These are phyloP conservation scores for Corylus heterophylla DNA, from an alignment of 306 rosid genomes.

Conservation along the genomic window DNA sequence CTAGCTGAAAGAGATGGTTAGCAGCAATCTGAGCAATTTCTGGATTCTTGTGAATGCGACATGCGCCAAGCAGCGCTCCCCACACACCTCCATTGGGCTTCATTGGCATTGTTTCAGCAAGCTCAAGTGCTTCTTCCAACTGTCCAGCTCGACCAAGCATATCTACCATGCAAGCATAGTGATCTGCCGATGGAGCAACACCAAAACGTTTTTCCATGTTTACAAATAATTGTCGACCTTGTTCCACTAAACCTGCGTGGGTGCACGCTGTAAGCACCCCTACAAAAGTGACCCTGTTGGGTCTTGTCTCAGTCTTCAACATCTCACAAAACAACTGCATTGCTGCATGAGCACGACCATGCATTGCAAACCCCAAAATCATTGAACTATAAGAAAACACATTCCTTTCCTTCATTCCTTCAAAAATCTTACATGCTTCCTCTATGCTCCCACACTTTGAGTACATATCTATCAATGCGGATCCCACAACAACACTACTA, in stretches of 20 bases:
- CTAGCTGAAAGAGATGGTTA: slow-evolving; percentile 65
- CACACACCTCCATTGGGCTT: slow-evolving; percentile 67
- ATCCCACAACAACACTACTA: slow-evolving; percentile 73
- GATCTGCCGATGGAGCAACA: slow-evolving; percentile 58
- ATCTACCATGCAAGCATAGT: slow-evolving; percentile 82
- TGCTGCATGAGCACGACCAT: slow-evolving; percentile 61
- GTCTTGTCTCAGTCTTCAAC: slow-evolving; percentile 62
- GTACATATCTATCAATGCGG: slow-evolving; percentile 79
- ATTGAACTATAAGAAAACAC: slow-evolving; percentile 78
- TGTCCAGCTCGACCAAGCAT: slow-evolving; percentile 82
- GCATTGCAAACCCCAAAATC: slow-evolving; percentile 77
- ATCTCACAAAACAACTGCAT: slow-evolving; percentile 70
- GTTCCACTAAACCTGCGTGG: slow-evolving; percentile 76
- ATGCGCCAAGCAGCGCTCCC: slow-evolving; percentile 96
- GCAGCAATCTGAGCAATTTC: slow-evolving; percentile 72
- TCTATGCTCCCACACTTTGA: slow-evolving; percentile 74
- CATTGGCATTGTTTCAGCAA: slow-evolving; percentile 66
- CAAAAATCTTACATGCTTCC: slow-evolving; percentile 61
- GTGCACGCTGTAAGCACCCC: slow-evolving; percentile 77
- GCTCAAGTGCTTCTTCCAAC: slow-evolving; percentile 66
- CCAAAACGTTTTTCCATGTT: slow-evolving; percentile 58
- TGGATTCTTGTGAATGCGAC: slow-evolving; percentile 59
- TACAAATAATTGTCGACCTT: slow-evolving; percentile 67
- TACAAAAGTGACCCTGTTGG: slow-evolving; percentile 70
- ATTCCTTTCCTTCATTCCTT: slow-evolving; percentile 60